Percentiles rank a stretch among this genome's conserved stretches.
These are phyloP conservation scores for Xylaria bambusicola DNA, from an alignment of 495 filamentous ascomycete genomes.

Conservation along the genomic window DNA sequence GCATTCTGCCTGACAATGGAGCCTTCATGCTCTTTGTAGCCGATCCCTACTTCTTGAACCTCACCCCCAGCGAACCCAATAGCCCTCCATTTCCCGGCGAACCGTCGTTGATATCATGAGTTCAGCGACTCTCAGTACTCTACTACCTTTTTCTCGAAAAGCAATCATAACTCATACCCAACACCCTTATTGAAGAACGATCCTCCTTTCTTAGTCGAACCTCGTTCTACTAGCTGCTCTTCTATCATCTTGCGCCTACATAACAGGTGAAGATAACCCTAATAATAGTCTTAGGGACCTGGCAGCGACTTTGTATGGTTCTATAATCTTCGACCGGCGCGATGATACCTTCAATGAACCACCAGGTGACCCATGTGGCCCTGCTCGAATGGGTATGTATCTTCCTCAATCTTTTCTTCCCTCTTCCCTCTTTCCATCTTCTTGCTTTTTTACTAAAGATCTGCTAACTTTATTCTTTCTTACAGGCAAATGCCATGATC, in stretches of 20 bases:
- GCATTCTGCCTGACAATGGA: constrained; percentile 17
- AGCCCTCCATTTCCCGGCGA: not conserved
- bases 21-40: constrained; percentile 15
- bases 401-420: not conserved
- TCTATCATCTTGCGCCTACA: not conserved
- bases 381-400: constrained; percentile 49
- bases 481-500: constrained; percentile 32
- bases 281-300: not conserved
- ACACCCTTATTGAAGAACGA: not conserved
- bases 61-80: not conserved
- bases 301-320: not conserved
- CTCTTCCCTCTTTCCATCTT: not conserved
- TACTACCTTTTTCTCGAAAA: not conserved
- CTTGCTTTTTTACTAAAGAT: not conserved
- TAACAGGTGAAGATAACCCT: not conserved
- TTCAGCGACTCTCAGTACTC: not conserved
- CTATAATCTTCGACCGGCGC: constrained; percentile 12
- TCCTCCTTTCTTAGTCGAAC: not conserved
- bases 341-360: constrained; percentile 32
- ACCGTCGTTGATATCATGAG: constrained; percentile 10
- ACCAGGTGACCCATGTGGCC: constrained; percentile 37
- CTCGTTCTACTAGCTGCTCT: not conserved
- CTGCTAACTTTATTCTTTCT: constrained; percentile 21
- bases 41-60: constrained; percentile 11
- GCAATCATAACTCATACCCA: not conserved